A percentile compares a stretch with the other conserved stretches of the same genome.
Evolutionary conservation across 306 rosid species (phyloP).

Genomic region (Corylus americana): DNA sequence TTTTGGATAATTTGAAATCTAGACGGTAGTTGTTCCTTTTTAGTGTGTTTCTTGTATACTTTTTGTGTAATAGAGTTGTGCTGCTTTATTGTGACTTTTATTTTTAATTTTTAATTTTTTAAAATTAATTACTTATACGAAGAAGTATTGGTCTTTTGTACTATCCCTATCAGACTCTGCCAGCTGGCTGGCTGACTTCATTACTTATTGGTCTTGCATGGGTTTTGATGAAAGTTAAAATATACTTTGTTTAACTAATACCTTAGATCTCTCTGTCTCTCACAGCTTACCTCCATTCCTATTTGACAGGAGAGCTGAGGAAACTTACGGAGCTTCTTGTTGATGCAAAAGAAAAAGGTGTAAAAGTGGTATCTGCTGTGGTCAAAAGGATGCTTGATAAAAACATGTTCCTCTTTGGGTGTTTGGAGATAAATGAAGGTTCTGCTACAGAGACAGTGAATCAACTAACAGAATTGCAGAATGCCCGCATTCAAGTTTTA

Average conservation of each 20-base stretch:
- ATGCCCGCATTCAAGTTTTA: slow-evolving; percentile 62
- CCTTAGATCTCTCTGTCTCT: neutral
- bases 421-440: slow-evolving; percentile 62
- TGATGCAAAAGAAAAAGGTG: slow-evolving; percentile 47
- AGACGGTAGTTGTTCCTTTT: neutral
- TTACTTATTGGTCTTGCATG: neutral
- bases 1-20: too few relatives aligned
- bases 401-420: slow-evolving; percentile 71
- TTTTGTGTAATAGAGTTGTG: neutral
- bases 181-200: neutral
- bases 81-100: neutral
- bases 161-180: neutral
- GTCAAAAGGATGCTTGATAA: slow-evolving; percentile 72
- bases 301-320: slow-evolving; percentile 65
- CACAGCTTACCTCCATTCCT: slow-evolving; percentile 9
- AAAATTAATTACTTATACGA: too few relatives aligned
- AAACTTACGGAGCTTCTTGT: slow-evolving; percentile 59
- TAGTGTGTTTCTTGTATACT: neutral
- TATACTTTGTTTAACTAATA: neutral
- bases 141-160: neutral
- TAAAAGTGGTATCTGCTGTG: slow-evolving; percentile 52
- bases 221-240: neutral
- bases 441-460: slow-evolving; percentile 60
- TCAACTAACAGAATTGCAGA: slow-evolving; percentile 71
- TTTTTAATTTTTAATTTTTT: too few relatives aligned